Percentiles rank a stretch among this genome's conserved stretches.
phyloP scores from a whole-genome alignment of 768 basidiomycete genomes.

The Asterophora parasitica region DNA sequence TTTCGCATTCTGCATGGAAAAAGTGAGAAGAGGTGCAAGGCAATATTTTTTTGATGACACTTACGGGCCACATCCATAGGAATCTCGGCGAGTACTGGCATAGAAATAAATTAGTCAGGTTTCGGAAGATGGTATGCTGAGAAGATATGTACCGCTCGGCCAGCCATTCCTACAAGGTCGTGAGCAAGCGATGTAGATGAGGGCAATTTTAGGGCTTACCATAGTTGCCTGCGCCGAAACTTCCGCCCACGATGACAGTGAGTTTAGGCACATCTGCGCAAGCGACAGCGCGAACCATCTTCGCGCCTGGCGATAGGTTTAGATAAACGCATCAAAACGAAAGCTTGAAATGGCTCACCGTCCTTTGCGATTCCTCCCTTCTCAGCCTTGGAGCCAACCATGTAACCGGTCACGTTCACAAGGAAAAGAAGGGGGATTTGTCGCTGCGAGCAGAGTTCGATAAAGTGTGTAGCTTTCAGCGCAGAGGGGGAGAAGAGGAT shows the following conservation, averaged over 20 bases:
- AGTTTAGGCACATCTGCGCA: constrained; percentile 93
- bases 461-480: constrained; percentile 92
- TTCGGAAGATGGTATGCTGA: not conserved
- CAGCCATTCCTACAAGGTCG: constrained; percentile 66
- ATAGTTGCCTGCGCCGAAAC: constrained; percentile 94
- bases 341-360: constrained; percentile 31
- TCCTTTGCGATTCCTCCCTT: constrained; percentile 93
- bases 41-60: constrained; percentile 18
- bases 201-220: constrained; percentile 39
- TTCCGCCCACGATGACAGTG: constrained; percentile 89
- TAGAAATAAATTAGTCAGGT: constrained; percentile 1
- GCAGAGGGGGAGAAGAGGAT: constrained; percentile 93
- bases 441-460: constrained; percentile 89
- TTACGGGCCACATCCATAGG: constrained; percentile 97
- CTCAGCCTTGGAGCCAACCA: constrained; percentile 96
- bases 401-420: constrained; percentile 96
- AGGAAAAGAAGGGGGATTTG: constrained; percentile 87
- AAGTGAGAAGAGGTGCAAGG: constrained; percentile 7
- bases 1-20: constrained; percentile 66
- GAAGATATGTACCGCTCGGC: constrained; percentile 62
- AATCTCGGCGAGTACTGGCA: constrained; percentile 89
- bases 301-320: constrained; percentile 48
- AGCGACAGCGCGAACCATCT: constrained; percentile 95
- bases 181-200: not conserved
- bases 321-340: not conserved